Evolutionary conservation across 2,329 filamentous ascomycete genomes (phyloP).

Genomic region (Cladosporium sp.): DNA sequence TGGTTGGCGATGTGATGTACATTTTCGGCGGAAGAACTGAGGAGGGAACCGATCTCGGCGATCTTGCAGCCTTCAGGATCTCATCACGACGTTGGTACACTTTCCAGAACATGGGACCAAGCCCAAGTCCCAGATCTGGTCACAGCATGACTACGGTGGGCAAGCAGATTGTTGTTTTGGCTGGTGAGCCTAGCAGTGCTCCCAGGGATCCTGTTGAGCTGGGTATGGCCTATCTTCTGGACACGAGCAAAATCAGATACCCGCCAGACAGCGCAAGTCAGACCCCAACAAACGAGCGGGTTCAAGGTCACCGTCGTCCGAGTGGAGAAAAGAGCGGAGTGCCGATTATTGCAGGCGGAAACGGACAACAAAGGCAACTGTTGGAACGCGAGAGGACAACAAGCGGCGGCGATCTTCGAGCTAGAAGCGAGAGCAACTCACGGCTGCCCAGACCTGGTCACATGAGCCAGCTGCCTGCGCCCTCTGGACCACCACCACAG

Average conservation of each 20-base stretch:
- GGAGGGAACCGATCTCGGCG: constrained; percentile 85
- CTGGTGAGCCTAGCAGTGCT: constrained; percentile 88
- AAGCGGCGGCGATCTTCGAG: constrained; percentile 20
- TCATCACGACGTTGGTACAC: constrained; percentile 93
- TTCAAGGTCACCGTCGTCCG: constrained; percentile 27
- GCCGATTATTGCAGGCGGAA: constrained; percentile 11
- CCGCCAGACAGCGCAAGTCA: constrained; percentile 55
- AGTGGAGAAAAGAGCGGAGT: constrained; percentile 27
- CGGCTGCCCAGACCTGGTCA: constrained; percentile 55
- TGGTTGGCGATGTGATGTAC: constrained; percentile 99
- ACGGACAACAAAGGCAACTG: constrained; percentile 23
- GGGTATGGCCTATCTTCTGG: constrained; percentile 82
- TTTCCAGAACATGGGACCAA: constrained; percentile 98
- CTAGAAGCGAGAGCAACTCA: constrained; percentile 40
- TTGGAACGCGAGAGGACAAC: constrained; percentile 25
- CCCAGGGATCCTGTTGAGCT: constrained; percentile 76
- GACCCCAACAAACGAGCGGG: constrained; percentile 29
- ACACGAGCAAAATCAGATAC: constrained; percentile 94
- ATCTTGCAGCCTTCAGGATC: constrained; percentile 80
- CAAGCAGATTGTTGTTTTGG: constrained; percentile 87
- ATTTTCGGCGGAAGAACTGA: constrained; percentile 95
- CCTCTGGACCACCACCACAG: constrained; percentile 59
- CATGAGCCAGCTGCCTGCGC: constrained; percentile 48
- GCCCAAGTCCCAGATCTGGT: constrained; percentile 85
- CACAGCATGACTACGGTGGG: constrained; percentile 97